Evolutionary conservation across 163 green algal genomes (phyloP).

Genomic region (Chlamydomonas reinhardtii): DNA sequence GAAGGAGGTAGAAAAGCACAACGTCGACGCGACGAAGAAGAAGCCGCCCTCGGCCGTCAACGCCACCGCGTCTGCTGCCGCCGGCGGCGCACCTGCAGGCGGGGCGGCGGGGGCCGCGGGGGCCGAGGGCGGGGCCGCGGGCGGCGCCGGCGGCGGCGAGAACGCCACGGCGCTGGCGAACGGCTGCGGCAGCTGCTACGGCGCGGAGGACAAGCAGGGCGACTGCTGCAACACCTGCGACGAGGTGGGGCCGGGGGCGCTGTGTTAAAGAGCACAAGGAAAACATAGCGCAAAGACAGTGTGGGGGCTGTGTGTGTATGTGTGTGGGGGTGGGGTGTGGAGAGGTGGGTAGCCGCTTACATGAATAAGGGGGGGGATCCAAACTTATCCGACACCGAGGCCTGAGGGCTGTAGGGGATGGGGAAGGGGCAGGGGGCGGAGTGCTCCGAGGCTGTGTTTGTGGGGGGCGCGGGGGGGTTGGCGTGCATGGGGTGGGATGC

Average conservation of each 20-base stretch:
- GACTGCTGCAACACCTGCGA: constrained; percentile 97
- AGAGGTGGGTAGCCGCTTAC: too few relatives aligned
- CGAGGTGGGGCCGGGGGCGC: constrained; percentile 69
- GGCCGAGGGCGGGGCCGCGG: not conserved
- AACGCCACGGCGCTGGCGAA: constrained; percentile 11
- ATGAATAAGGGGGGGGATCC: too few relatives aligned
- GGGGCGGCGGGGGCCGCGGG: not conserved
- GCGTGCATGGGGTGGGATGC: not conserved
- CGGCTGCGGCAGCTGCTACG: constrained; percentile 95
- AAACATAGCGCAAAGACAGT: too few relatives aligned
- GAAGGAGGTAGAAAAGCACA: constrained; percentile 68
- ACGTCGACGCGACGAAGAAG: constrained; percentile 78
- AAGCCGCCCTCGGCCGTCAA: constrained; percentile 24
- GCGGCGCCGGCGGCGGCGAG: not conserved
- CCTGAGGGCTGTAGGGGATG: too few relatives aligned
- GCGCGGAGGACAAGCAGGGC: constrained; percentile 76
- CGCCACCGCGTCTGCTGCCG: not conserved
- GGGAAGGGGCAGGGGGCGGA: not conserved
- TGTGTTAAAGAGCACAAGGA: too few relatives aligned
- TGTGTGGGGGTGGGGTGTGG: too few relatives aligned
- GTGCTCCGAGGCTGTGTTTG: too few relatives aligned
- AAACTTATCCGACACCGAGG: too few relatives aligned
- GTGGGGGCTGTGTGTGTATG: too few relatives aligned
- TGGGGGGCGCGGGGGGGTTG: not conserved
- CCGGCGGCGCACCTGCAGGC: too few relatives aligned